These are phyloP conservation scores for Termitomyces sp. DNA, from an alignment of 768 basidiomycete species.

Conservation along the genomic window DNA sequence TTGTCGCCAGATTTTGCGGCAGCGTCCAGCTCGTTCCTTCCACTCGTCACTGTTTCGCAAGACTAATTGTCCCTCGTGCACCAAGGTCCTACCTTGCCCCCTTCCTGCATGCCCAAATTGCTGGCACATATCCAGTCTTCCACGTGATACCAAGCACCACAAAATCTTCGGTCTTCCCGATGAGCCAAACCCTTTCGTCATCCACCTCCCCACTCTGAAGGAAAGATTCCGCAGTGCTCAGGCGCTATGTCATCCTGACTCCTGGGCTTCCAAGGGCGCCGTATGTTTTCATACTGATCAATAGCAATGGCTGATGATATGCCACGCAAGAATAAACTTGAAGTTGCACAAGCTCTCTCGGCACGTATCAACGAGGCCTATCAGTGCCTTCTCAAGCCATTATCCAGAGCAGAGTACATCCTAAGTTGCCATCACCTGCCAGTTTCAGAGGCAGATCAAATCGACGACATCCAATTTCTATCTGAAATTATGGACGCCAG, in stretches of 20 bases:
- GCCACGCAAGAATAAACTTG: constrained; percentile 42
- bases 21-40: constrained; percentile 4
- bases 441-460: constrained; percentile 62
- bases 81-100: constrained; percentile 48
- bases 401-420: constrained; percentile 78
- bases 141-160: constrained; percentile 52
- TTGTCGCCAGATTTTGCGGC: constrained; percentile 7
- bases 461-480: constrained; percentile 68
- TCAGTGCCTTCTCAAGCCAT: constrained; percentile 63
- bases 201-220: constrained; percentile 59
- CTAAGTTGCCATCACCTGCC: constrained; percentile 54
- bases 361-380: constrained; percentile 81
- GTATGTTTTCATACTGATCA: constrained; percentile 26
- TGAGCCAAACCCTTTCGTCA: constrained; percentile 61
- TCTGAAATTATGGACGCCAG: constrained; percentile 73
- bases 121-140: constrained; percentile 55
- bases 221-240: constrained; percentile 68
- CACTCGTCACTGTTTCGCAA: constrained; percentile 6
- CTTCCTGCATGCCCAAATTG: constrained; percentile 77
- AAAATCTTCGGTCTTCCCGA: constrained; percentile 62
- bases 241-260: constrained; percentile 79
- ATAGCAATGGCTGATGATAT: constrained; percentile 2
- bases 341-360: constrained; percentile 61
- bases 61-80: constrained; percentile 59
- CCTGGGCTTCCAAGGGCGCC: constrained; percentile 64